These are phyloP conservation scores for Xylariaceae sp. DNA, from an alignment of 2,329 filamentous ascomycete genomes.

Conservation along the genomic window DNA sequence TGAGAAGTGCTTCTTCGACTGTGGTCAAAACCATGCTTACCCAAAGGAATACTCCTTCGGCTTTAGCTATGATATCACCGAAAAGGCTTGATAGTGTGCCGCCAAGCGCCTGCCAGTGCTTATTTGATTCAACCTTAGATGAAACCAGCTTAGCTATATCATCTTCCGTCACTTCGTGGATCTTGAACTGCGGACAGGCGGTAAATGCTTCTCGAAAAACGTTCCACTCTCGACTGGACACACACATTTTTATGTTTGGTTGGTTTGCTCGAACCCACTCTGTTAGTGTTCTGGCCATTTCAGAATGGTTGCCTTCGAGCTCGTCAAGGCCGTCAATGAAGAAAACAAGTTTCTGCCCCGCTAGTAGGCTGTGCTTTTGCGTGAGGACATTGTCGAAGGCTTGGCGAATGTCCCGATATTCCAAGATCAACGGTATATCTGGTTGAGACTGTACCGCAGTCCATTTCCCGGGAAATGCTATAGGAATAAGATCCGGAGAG, in stretches of 20 bases:
- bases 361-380: background rate
- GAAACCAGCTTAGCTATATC: background rate
- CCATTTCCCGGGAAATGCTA: background rate
- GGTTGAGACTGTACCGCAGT: background rate
- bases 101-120: background rate
- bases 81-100: background rate
- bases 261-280: background rate
- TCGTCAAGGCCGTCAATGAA: constrained; percentile 1
- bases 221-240: background rate
- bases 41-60: background rate
- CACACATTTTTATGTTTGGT: background rate
- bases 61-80: background rate
- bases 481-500: background rate
- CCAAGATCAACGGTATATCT: background rate
- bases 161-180: background rate
- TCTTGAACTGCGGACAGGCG: background rate
- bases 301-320: background rate
- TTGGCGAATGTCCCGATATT: background rate
- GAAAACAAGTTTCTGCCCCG: background rate
- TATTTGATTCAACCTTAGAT: background rate
- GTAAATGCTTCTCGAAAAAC: background rate
- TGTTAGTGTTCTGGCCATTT: background rate
- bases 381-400: background rate
- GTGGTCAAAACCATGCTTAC: background rate
- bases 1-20: background rate